These are phyloP conservation scores for Hymenoscyphus repandus DNA, from an alignment of 2,329 filamentous ascomycete genomes.

Conservation along the genomic window DNA sequence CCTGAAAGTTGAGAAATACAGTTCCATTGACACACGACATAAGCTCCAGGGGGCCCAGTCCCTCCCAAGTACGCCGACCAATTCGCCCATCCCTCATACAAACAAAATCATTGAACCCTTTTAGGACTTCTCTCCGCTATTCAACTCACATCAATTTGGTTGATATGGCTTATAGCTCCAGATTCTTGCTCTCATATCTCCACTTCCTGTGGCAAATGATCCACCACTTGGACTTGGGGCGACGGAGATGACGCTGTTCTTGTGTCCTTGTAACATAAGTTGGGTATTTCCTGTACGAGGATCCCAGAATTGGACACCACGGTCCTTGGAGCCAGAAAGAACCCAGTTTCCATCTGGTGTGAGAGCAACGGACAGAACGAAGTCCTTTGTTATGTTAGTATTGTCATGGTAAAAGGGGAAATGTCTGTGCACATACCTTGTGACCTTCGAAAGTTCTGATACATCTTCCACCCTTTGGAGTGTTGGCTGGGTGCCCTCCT, in stretches of 20 bases:
- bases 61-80: constrained; percentile 4
- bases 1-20: not conserved
- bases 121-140: not conserved
- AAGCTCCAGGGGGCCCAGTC: not conserved
- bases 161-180: constrained; percentile 67
- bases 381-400: constrained; percentile 59
- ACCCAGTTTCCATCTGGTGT: constrained; percentile 95
- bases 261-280: constrained; percentile 97
- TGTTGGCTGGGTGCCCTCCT: constrained; percentile 58
- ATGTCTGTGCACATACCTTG: constrained; percentile 53
- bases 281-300: constrained; percentile 88
- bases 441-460: constrained; percentile 97
- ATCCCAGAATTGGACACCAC: constrained; percentile 98
- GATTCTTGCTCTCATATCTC: constrained; percentile 95
- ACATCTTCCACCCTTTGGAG: constrained; percentile 82
- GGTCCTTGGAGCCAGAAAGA: constrained; percentile 93
- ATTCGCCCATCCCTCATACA: constrained; percentile 4
- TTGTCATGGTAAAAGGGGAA: not conserved
- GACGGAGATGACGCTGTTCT: constrained; percentile 97
- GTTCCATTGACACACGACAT: not conserved
- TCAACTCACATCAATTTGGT: not conserved
- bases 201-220: constrained; percentile 92
- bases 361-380: constrained; percentile 90
- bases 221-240: constrained; percentile 80
- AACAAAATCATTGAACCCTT: constrained; percentile 2